Percentiles rank a stretch among this genome's conserved stretches.
phyloP scores from a whole-genome alignment of 257 asterid species.

The Osmanthus fragrans region DNA sequence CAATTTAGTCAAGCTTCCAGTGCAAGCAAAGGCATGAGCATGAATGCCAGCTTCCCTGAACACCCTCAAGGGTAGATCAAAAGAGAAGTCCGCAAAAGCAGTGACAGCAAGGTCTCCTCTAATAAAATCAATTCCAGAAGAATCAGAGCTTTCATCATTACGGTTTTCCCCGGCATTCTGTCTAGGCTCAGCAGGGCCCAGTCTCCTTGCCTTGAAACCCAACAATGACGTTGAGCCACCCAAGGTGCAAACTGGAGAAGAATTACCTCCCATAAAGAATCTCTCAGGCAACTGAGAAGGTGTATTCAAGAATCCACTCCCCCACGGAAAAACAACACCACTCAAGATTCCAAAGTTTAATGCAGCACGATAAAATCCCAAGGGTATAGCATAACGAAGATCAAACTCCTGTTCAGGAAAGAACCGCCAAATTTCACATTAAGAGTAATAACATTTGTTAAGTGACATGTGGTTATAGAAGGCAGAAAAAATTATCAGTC shows the following conservation, averaged over 20 bases:
- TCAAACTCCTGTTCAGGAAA: slow-evolving; percentile 72
- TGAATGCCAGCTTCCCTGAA: slow-evolving; percentile 86
- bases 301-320: slow-evolving; percentile 55
- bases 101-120: slow-evolving; percentile 97
- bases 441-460: not conserved
- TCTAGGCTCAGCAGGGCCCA: slow-evolving; percentile 91
- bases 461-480: not conserved
- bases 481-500: slow-evolving; percentile 1
- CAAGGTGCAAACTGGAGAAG: slow-evolving; percentile 81
- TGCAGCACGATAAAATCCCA: slow-evolving; percentile 80
- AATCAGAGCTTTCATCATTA: slow-evolving; percentile 37
- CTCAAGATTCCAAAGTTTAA: slow-evolving; percentile 76
- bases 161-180: slow-evolving; percentile 50
- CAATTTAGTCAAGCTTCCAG: slow-evolving; percentile 82
- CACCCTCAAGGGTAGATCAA: slow-evolving; percentile 84
- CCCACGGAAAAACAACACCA: slow-evolving; percentile 87
- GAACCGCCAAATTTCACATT: slow-evolving; percentile 8
- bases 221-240: slow-evolving; percentile 82
- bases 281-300: slow-evolving; percentile 76
- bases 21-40: slow-evolving; percentile 83
- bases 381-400: slow-evolving; percentile 80
- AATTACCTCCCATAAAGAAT: slow-evolving; percentile 87
- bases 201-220: slow-evolving; percentile 89
- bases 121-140: slow-evolving; percentile 61
- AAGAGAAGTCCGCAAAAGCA: slow-evolving; percentile 87